Percentiles rank a stretch among this genome's conserved stretches.
These are phyloP conservation scores for Parathielavia hyrcaniae DNA, from an alignment of 495 filamentous ascomycete genomes.

Conservation along the genomic window DNA sequence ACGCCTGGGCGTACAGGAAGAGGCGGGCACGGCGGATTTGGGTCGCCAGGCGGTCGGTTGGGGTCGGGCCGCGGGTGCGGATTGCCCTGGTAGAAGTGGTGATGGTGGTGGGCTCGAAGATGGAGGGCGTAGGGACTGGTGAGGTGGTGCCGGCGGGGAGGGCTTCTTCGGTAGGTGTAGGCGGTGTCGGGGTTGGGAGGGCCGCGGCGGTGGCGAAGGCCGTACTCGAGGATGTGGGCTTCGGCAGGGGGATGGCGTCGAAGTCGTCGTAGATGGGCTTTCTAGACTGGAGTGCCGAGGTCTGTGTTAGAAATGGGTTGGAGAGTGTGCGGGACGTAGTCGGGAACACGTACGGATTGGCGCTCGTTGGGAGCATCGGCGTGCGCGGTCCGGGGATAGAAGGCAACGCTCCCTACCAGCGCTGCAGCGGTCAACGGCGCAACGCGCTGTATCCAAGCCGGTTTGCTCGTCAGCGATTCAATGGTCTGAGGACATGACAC, in stretches of 20 bases:
- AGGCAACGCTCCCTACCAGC: slow-evolving; percentile 40
- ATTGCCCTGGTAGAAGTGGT: slow-evolving; percentile 27
- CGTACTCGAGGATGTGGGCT: slow-evolving; percentile 25
- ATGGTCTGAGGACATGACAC: slow-evolving; percentile 3
- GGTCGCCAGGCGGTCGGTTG: slow-evolving; percentile 82
- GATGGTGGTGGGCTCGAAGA: slow-evolving; percentile 24
- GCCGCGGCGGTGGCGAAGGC: slow-evolving; percentile 26
- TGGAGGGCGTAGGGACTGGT: slow-evolving; percentile 25
- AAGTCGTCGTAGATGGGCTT: slow-evolving; percentile 89
- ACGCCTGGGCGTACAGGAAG: slow-evolving; percentile 67
- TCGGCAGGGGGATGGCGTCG: slow-evolving; percentile 38
- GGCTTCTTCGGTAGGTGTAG: slow-evolving; percentile 3
- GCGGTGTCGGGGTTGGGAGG: background rate
- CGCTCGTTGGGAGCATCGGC: slow-evolving; percentile 41
- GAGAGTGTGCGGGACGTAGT: background rate
- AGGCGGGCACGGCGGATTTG: slow-evolving; percentile 76
- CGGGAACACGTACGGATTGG: slow-evolving; percentile 29
- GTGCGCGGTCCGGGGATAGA: slow-evolving; percentile 41
- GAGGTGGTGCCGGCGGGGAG: slow-evolving; percentile 10
- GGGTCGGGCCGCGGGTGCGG: slow-evolving; percentile 57
- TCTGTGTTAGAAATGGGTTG: slow-evolving; percentile 5
- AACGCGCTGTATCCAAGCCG: slow-evolving; percentile 29
- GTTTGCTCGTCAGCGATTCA: slow-evolving; percentile 9
- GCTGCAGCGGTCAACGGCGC: slow-evolving; percentile 45
- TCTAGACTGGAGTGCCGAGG: slow-evolving; percentile 41